phyloP scores from a whole-genome alignment of 2,329 filamentous ascomycete species.

The Diaporthe helianthi region DNA sequence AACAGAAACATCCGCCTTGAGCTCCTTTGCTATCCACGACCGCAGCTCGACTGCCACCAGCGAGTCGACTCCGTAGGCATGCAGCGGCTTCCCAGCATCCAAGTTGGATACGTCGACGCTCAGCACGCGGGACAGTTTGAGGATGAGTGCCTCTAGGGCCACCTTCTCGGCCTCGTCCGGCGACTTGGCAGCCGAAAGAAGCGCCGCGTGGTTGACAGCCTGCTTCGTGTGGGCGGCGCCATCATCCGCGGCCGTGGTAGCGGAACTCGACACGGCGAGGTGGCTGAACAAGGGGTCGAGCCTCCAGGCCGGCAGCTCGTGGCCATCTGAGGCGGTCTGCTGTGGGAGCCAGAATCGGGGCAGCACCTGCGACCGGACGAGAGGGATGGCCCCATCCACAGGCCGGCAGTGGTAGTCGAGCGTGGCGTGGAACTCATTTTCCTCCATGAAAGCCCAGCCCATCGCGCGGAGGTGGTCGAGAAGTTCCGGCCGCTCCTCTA shows the following conservation, averaged over 20 bases:
- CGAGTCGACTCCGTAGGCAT: constrained; percentile 40
- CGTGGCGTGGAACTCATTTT: constrained; percentile 32
- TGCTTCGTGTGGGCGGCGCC: constrained; percentile 25
- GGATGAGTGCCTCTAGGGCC: constrained; percentile 39
- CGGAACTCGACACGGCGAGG: constrained; percentile 31
- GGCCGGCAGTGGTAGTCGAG: constrained; percentile 40
- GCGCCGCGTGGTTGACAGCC: constrained; percentile 32
- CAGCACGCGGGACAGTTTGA: constrained; percentile 39
- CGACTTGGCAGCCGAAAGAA: constrained; percentile 37
- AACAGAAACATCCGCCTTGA: constrained; percentile 39
- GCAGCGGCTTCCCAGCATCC: constrained; percentile 37
- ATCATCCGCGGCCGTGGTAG: background rate
- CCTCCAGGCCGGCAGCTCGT: constrained; percentile 37
- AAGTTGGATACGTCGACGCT: constrained; percentile 38
- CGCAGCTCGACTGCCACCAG: constrained; percentile 40
- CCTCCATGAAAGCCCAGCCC: constrained; percentile 33
- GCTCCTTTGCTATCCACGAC: constrained; percentile 39
- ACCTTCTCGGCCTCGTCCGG: constrained; percentile 37
- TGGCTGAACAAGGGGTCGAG: constrained; percentile 40
- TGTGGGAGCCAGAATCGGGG: constrained; percentile 39
- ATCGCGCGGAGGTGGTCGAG: constrained; percentile 36
- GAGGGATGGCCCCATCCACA: background rate
- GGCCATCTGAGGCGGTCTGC: constrained; percentile 38
- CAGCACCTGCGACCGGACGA: constrained; percentile 37
- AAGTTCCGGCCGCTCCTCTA: constrained; percentile 38